These are phyloP conservation scores for Suhomyces vadensis DNA, from an alignment of 805 yeast genomes.

Conservation along the genomic window DNA sequence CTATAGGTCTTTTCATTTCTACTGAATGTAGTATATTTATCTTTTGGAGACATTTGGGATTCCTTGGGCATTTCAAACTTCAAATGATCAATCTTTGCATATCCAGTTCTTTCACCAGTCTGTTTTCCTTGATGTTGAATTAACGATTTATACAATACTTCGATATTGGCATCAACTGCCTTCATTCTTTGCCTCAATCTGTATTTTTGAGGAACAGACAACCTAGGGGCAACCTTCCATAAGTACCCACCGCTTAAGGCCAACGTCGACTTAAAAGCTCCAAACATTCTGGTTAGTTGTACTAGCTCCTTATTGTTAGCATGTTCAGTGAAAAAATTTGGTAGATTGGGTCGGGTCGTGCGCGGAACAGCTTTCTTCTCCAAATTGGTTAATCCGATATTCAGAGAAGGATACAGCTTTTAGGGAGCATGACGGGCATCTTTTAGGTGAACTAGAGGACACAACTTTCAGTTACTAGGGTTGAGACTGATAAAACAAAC, in stretches of 20 bases:
- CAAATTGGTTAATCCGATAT: too few relatives aligned
- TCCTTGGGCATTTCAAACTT: conserved; percentile 67
- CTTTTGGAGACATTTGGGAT: conserved; percentile 71
- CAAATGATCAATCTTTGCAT: conserved; percentile 37
- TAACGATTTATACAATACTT: conserved; percentile 50
- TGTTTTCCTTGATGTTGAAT: conserved; percentile 17
- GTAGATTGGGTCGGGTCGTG: background rate
- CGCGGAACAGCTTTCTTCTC: background rate
- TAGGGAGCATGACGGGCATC: too few relatives aligned
- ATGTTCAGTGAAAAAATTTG: background rate
- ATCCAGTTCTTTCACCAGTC: conserved; percentile 38
- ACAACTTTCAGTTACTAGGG: too few relatives aligned
- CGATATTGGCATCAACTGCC: conserved; percentile 77
- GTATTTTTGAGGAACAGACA: conserved; percentile 77
- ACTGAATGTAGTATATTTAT: conserved; percentile 86
- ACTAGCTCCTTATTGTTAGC: background rate
- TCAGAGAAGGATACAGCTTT: too few relatives aligned
- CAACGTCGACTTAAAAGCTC: conserved; percentile 66
- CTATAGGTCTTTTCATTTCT: conserved; percentile 76
- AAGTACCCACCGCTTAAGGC: conserved; percentile 69
- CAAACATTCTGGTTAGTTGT: conserved; percentile 49
- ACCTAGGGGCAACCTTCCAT: conserved; percentile 55
- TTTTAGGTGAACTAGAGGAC: too few relatives aligned
- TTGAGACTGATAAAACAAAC: too few relatives aligned
- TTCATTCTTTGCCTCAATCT: conserved; percentile 84